Conservation (phyloP, 192 early-diverging fungal genomes). For the Allomyces javanicus region DNA sequence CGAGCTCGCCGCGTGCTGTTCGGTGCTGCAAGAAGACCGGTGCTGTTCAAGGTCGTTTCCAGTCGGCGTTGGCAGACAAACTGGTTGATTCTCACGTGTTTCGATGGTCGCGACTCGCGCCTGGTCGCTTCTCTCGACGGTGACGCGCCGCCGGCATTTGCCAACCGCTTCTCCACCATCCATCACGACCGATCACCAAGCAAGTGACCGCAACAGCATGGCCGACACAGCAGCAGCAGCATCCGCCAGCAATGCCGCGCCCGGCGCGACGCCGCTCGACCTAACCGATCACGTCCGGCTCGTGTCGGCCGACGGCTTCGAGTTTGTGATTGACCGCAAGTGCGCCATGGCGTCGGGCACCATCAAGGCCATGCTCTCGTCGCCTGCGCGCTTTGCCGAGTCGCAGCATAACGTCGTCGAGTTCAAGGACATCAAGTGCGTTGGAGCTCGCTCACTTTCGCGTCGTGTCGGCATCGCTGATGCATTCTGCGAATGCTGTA, state of each 20-base stretch:
- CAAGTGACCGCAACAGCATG: too few species aligned
- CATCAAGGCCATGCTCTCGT: constrained; percentile 83
- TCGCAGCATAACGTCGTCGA: constrained; percentile 65
- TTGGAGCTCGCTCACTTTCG: background rate
- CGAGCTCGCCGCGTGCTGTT: constrained; percentile 1
- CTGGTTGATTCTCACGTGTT: background rate
- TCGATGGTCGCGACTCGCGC: background rate
- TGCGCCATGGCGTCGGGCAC: constrained; percentile 83
- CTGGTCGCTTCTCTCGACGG: background rate
- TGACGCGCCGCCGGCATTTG: background rate
- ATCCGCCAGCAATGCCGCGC: too few species aligned
- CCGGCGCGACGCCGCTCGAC: background rate
- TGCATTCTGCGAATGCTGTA: constrained; percentile 6
- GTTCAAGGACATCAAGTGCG: constrained; percentile 82
- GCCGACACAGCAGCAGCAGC: too few species aligned
- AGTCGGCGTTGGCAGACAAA: background rate
- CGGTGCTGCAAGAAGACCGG: too few species aligned
- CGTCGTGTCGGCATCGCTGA: too few species aligned
- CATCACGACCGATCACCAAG: background rate
- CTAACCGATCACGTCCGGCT: constrained; percentile 52
- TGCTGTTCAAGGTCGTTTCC: too few species aligned
- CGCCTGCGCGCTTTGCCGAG: constrained; percentile 78
- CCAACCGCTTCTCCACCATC: background rate
- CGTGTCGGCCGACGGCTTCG: constrained; percentile 72
- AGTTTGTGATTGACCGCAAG: constrained; percentile 66